Evolutionary conservation across 169 alveolate species (phyloP), one percentile per base, ranked within the genome.

Genomic region (Cryptosporidium ubiquitum): DNA sequence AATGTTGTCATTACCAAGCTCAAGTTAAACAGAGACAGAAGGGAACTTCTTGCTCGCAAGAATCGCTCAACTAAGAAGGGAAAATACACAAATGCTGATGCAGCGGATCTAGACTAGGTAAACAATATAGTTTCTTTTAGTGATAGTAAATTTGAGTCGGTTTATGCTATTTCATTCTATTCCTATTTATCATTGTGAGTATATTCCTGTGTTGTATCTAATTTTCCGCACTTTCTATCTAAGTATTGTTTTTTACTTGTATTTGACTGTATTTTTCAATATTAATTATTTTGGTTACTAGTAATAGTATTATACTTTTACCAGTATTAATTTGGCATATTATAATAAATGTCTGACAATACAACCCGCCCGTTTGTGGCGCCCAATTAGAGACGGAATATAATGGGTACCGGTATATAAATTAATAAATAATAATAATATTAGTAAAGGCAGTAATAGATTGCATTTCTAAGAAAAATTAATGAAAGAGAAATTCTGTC

Each of bases 1-100:
- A 95, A 98, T 93, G 98, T 97, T 75, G 96, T 97, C 84, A 96
- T 98, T 92, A 98, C 99, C 68, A 96, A 97, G 92, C 95, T 98
- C 69, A 96, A 97, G 91, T 93, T 98, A 89, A 97, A 96, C 94
- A 96, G 95, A 93, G 97, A 96, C 94, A 97, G 99, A 93, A 94
- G 95, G 84, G 94, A 93, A 73, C 91, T 96, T 70, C 93, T 97
- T 57, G 98, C 96, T 84, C 96, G 98, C 92, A 97, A 96, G 94
- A 96, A 96, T n/a, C 93, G 91, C 85, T 84, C 94, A 20, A 51
- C 93, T 26, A 91, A 73, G 64, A 93, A 92, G 85, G 84, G 92
- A 39, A 85, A 84, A 39, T 92, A 93, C 91, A 92, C 95, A 35
- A 94, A 92, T 23, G 40, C 40, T 29, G 89, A 79, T 79, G 75